Conservation (phyloP, 495 filamentous ascomycete species). For the Aspergillus funiculosus region DNA sequence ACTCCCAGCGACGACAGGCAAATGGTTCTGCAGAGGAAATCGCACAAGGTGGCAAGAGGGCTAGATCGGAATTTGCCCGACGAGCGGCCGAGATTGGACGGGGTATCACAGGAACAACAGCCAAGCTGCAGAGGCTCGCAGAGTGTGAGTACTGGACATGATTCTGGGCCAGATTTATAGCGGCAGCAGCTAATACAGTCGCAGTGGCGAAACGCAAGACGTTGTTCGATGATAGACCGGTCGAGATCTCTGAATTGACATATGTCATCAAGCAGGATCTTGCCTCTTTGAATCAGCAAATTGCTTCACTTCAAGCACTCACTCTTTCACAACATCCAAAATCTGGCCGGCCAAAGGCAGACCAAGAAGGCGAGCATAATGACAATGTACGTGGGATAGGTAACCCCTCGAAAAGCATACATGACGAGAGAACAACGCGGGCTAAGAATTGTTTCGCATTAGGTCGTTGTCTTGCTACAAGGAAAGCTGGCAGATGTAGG, state of each 20-base stretch:
- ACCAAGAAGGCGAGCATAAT: conserved; percentile 93
- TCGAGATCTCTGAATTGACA: conserved; percentile 94
- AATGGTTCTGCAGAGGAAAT: conserved; percentile 53
- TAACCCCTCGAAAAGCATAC: no score
- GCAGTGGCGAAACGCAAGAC: conserved; percentile 92
- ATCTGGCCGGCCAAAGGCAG: conserved; percentile 43
- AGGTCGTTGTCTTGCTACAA: conserved; percentile 83
- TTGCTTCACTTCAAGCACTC: conserved; percentile 70
- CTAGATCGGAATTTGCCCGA: conserved; percentile 78
- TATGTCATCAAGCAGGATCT: conserved; percentile 98
- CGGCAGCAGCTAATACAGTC: not conserved
- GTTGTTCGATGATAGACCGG: conserved; percentile 90
- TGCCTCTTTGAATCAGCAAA: conserved; percentile 79
- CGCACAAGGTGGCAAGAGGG: conserved; percentile 33
- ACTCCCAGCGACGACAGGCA: conserved; percentile 63
- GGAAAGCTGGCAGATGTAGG: conserved; percentile 91
- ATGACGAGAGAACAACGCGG: not conserved
- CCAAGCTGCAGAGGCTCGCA: conserved; percentile 85
- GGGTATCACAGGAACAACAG: conserved; percentile 87
- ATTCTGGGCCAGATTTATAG: not conserved
- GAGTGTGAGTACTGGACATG: conserved; percentile 52
- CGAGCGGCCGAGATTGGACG: conserved; percentile 84
- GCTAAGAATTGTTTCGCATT: conserved; percentile 24
- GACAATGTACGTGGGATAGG: conserved; percentile 60
- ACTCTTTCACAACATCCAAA: conserved; percentile 68